phyloP scores from a whole-genome alignment of 495 filamentous ascomycete genomes.

The Penicillium parvum region DNA sequence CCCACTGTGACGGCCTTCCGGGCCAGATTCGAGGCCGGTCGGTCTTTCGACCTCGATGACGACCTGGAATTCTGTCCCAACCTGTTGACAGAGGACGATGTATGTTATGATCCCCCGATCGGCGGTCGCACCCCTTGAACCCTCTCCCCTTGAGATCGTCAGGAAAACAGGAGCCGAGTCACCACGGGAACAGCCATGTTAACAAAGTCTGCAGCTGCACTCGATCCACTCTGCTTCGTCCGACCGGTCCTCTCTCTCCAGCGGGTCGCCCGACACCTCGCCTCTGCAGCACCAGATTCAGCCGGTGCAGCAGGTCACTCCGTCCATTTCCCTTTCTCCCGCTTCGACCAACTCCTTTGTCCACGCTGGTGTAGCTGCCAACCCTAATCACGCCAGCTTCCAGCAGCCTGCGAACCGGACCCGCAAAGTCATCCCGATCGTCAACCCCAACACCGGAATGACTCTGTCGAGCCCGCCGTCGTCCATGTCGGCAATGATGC shows the following conservation, averaged over 20 bases:
- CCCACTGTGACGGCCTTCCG: constrained; percentile 71
- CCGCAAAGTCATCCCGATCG: constrained; percentile 95
- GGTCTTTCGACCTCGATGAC: constrained; percentile 95
- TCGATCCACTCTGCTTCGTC: constrained; percentile 84
- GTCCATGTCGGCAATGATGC: constrained; percentile 83
- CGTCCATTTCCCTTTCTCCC: constrained; percentile 75
- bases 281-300: constrained; percentile 77
- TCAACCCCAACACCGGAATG: constrained; percentile 91
- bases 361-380: constrained; percentile 50
- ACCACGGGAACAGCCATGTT: constrained; percentile 5
- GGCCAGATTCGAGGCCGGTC: constrained; percentile 80
- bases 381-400: constrained; percentile 61
- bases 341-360: constrained; percentile 62
- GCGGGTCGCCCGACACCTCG: constrained; percentile 89
- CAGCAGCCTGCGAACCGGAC: constrained; percentile 87
- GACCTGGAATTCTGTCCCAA: constrained; percentile 95
- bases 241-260: constrained; percentile 90
- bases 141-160: constrained; percentile 4
- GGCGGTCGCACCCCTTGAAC: neutral
- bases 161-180: neutral
- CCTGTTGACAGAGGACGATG: constrained; percentile 92
- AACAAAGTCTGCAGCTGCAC: constrained; percentile 57
- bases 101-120: constrained; percentile 52
- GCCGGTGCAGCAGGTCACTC: constrained; percentile 68
- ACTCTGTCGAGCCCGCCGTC: constrained; percentile 84